phyloP scores from a whole-genome alignment of 805 yeast genomes.

The Starmerella etchellsii region DNA sequence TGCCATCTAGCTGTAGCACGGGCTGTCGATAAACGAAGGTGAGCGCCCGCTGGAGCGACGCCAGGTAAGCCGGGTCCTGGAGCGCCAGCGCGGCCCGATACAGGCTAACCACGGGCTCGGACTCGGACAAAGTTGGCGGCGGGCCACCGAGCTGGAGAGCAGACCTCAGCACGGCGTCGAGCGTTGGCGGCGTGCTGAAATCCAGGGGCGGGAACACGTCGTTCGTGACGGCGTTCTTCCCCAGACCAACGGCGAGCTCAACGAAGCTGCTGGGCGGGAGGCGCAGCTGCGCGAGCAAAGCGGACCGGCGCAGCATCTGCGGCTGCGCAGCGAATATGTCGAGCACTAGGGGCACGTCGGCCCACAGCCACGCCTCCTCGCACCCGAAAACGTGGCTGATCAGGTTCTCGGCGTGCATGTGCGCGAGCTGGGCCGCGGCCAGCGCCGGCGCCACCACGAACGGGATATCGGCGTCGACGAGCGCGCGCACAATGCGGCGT shows the following conservation, averaged over 20 bases:
- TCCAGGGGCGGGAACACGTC: conserved; percentile 7
- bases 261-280: conserved; percentile 53
- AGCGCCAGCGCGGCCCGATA: conserved; percentile 17
- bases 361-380: conserved; percentile 56
- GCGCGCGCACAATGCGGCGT: conserved; percentile 36
- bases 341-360: conserved; percentile 57
- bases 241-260: conserved; percentile 67
- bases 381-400: conserved; percentile 77
- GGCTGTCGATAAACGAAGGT: conserved; percentile 63
- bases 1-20: conserved; percentile 54
- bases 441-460: conserved; percentile 72
- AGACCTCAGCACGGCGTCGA: conserved; percentile 5
- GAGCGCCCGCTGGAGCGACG: conserved; percentile 51
- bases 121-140: conserved; percentile 23
- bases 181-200: not conserved
- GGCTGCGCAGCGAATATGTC: conserved; percentile 52
- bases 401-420: conserved; percentile 40
- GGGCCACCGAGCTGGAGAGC: conserved; percentile 13
- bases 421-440: conserved; percentile 68
- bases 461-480: conserved; percentile 44
- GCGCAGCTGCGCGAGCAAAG: conserved; percentile 46
- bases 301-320: conserved; percentile 46
- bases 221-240: conserved; percentile 26
- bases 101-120: conserved; percentile 10
- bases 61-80: conserved; percentile 28